Evolutionary conservation across 441 rosid genomes (phyloP).

Genomic region (Syzygium syzygioides): DNA sequence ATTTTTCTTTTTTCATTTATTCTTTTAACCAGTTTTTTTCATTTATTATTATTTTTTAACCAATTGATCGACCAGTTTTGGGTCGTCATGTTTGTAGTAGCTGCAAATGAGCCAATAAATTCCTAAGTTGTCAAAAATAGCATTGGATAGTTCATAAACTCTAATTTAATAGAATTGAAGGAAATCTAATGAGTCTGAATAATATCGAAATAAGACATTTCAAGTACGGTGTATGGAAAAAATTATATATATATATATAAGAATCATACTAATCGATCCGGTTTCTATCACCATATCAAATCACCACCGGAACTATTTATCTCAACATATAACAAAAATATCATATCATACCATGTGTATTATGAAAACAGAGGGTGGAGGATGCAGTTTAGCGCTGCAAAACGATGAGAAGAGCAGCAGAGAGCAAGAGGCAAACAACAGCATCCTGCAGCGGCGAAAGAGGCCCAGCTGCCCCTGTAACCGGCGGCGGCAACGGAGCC

Average conservation of each 20-base stretch:
- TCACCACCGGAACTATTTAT: neutral
- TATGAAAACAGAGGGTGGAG: neutral
- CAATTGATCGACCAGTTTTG: neutral
- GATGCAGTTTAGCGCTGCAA: neutral
- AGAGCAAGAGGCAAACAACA: neutral
- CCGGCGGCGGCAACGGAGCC: neutral
- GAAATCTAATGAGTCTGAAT: rapidly evolving
- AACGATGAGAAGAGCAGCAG: neutral
- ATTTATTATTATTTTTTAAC: rapidly evolving
- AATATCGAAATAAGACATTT: rapidly evolving
- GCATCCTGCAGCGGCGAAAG: neutral
- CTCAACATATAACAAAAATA: neutral
- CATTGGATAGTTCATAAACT: neutral
- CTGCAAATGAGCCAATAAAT: neutral
- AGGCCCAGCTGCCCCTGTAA: neutral
- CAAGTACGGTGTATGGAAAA: rapidly evolving
- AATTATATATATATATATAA: neutral
- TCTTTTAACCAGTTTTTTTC: neutral
- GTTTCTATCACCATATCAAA: neutral
- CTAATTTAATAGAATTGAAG: neutral
- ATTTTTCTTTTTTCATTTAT: neutral
- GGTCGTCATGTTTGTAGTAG: neutral
- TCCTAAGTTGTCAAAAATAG: neutral
- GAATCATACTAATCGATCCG: neutral
- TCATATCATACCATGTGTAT: neutral